These are phyloP conservation scores for Zopfia rhizophila DNA, from an alignment of 2,329 filamentous ascomycete species.

Conservation along the genomic window DNA sequence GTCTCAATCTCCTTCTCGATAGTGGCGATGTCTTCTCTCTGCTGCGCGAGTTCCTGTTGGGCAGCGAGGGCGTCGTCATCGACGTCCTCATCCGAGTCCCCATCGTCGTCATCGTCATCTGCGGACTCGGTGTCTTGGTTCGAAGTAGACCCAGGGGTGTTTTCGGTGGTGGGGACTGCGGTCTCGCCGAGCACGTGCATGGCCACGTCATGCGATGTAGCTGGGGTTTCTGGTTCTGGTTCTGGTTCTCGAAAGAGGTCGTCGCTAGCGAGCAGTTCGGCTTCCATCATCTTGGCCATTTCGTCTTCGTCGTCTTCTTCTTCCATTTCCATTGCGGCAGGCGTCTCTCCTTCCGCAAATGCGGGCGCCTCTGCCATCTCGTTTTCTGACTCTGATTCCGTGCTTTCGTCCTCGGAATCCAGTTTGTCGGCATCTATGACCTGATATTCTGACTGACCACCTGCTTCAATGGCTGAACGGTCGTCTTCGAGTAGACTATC, in stretches of 20 bases:
- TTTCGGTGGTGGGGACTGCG: conserved; percentile 37
- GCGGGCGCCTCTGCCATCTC: conserved; percentile 52
- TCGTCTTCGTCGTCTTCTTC: conserved; percentile 51
- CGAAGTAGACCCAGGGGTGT: conserved; percentile 41
- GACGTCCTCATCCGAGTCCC: conserved; percentile 52
- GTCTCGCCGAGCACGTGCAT: conserved; percentile 48
- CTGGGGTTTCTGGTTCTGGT: conserved; percentile 45
- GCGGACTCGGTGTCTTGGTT: conserved; percentile 43
- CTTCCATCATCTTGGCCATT: conserved; percentile 44
- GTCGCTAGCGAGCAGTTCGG: conserved; percentile 47
- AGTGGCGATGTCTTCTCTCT: conserved; percentile 65
- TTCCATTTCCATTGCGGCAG: conserved; percentile 55
- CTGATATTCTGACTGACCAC: conserved; percentile 67
- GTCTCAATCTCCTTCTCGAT: conserved; percentile 62
- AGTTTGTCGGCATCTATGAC: conserved; percentile 56
- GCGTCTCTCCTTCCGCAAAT: conserved; percentile 54
- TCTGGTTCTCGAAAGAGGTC: conserved; percentile 40
- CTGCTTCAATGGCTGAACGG: conserved; percentile 61
- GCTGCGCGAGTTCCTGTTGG: conserved; percentile 58
- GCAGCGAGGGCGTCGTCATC: conserved; percentile 64
- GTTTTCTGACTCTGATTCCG: conserved; percentile 51
- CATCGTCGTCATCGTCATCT: conserved; percentile 54
- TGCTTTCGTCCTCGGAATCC: conserved; percentile 53
- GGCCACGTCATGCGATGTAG: conserved; percentile 48
- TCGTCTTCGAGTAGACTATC: conserved; percentile 78